Evolutionary conservation across 495 filamentous ascomycete genomes (phyloP).

Genomic region (Xanthoparmelia taractica): DNA sequence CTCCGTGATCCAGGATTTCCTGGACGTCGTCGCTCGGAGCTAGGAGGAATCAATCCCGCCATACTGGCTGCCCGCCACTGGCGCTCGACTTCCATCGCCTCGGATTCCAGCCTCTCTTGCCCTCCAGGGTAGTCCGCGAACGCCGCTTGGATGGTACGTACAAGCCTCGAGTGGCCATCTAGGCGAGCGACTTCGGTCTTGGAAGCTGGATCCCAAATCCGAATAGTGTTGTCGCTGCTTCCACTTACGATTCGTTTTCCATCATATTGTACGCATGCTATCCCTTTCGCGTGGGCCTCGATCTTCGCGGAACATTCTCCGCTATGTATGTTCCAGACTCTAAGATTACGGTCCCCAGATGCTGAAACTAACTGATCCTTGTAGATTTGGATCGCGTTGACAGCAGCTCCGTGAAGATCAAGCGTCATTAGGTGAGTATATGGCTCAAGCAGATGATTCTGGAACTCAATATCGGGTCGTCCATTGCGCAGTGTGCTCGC

Average conservation of each 20-base stretch:
- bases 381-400: slow-evolving; percentile 91
- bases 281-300: slow-evolving; percentile 85
- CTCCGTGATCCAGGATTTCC: slow-evolving; percentile 69
- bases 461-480: slow-evolving; percentile 6
- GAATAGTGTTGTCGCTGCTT: slow-evolving; percentile 89
- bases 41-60: slow-evolving; percentile 45
- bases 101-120: slow-evolving; percentile 58
- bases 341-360: slow-evolving; percentile 84
- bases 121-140: slow-evolving; percentile 84
- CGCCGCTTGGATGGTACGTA: slow-evolving; percentile 88
- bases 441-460: slow-evolving; percentile 37
- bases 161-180: slow-evolving; percentile 68
- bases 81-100: slow-evolving; percentile 64
- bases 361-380: slow-evolving; percentile 85
- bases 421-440: slow-evolving; percentile 74
- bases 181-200: slow-evolving; percentile 84
- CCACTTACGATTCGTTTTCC: slow-evolving; percentile 94
- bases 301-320: slow-evolving; percentile 68
- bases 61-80: slow-evolving; percentile 63
- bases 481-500: slow-evolving; percentile 36
- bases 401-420: slow-evolving; percentile 77
- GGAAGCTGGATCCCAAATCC: slow-evolving; percentile 81
- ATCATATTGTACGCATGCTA: slow-evolving; percentile 96
- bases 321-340: slow-evolving; percentile 84
- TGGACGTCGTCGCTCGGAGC: slow-evolving; percentile 42